These are phyloP conservation scores for Leishmania braziliensis DNA, from an alignment of 208 protist genomes.

Conservation along the genomic window DNA sequence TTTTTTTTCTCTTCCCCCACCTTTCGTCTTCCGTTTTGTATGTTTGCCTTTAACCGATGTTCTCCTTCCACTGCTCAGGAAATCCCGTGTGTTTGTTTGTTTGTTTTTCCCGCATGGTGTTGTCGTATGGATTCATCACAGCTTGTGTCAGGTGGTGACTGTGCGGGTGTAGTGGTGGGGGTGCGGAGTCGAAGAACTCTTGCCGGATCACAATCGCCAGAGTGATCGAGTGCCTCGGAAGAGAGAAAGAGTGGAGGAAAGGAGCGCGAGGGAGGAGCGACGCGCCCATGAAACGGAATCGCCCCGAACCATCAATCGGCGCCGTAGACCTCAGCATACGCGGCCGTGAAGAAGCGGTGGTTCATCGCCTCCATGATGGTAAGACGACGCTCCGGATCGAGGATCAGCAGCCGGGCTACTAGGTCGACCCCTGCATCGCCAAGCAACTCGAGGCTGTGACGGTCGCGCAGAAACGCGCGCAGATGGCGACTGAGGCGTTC, in stretches of 20 bases:
- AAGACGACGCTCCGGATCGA: slow-evolving; percentile 62
- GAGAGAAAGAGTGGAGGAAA: slow-evolving; percentile 1
- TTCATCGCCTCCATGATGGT: slow-evolving; percentile 62
- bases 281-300: neutral
- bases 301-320: neutral
- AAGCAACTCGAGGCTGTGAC: slow-evolving; percentile 44
- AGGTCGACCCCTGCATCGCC: slow-evolving; percentile 71
- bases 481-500: slow-evolving; percentile 33
- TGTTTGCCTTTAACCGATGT: too few species aligned
- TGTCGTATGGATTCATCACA: neutral
- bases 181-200: neutral
- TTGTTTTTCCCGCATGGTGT: neutral
- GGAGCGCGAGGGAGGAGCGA: neutral
- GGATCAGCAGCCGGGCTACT: slow-evolving; percentile 50
- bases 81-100: neutral
- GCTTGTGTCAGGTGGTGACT: neutral
- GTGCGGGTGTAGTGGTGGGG: neutral
- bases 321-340: slow-evolving; percentile 29
- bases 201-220: neutral
- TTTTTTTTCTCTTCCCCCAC: neutral
- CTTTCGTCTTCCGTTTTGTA: neutral
- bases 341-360: slow-evolving; percentile 63
- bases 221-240: neutral
- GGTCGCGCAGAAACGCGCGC: slow-evolving; percentile 39
- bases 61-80: neutral